Base-by-base conservation (phyloP, 2,329 filamentous ascomycete genomes). In the Cadophora malorum region DNA sequence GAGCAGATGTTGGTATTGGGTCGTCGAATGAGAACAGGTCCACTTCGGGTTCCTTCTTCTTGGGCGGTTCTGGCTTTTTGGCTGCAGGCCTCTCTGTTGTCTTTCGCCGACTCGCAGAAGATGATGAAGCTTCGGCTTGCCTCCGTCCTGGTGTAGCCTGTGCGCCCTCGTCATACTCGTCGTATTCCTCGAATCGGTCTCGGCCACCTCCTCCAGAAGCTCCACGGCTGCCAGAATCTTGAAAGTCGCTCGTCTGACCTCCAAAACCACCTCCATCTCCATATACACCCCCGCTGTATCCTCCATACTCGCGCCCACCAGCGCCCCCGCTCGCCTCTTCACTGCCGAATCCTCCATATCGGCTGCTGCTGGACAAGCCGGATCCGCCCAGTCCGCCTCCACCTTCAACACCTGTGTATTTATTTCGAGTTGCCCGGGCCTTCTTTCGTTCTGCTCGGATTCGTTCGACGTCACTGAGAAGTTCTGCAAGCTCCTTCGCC, bases 221-320 rank as follows among this genome's bases (percentile, higher is more conserved):
- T 9, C 73, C 72, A 35, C 69, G 69, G 59, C 70, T 73, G 16
- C 70, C 73, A 25, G 84, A 81, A 73, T 92, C 89, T 67, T 88
- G 85, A 81, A 91, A 96, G 63, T 93, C 91, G 73, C 85, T 87
- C 23, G 85, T 79, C 76, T 93, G 88, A 2, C 94, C 94, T 52
- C 94, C 93, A 75, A 97, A 97, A 19, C 94, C 95, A 70, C 95
- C 95, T 25, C 95, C 95, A 76, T 98, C 95, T n/a, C 95, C 95
- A 77, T 96, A 98, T 0, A 99, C 94, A 63, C 88, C 88, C 14
- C 88, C 88, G 52, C 87, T 89, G 73, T 85, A 90, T 55, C 86
- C 87, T 45, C 88, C 88, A 71, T 83, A 90, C 61, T 86, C 86
- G 72, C 89, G 87, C 74, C 90, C 91, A 62, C 82, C 81, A 67